These are phyloP conservation scores for Porphyridium purpureum DNA, from an alignment of 23 red algal species.

Conservation along the genomic window DNA sequence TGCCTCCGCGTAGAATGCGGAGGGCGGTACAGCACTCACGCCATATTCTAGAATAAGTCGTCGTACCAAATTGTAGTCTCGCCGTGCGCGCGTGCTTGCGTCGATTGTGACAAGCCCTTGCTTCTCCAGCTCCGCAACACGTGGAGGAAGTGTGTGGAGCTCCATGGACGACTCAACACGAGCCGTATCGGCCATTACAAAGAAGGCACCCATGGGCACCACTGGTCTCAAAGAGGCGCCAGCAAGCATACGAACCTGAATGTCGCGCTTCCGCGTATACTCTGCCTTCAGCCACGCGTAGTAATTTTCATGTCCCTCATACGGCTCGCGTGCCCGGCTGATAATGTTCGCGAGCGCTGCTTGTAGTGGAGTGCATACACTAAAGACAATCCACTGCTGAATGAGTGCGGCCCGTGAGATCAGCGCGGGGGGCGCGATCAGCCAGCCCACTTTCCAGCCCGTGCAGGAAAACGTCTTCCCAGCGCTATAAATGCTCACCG, in stretches of 20 bases:
- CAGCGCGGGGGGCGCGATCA: constrained; percentile 23
- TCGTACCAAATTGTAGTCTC: constrained; percentile 76
- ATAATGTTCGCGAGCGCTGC: constrained; percentile 47
- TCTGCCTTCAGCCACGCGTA: constrained; percentile 23
- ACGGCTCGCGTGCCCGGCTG: constrained; percentile 25
- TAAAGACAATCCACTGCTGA: constrained; percentile 79
- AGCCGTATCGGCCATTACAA: constrained; percentile 38
- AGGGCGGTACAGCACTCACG: constrained; percentile 63
- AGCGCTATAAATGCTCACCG: constrained; percentile 37
- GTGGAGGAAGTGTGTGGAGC: too few species aligned
- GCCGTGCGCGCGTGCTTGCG: constrained; percentile 18
- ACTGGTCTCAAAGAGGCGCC: constrained; percentile 39
- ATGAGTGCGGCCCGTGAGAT: constrained; percentile 25
- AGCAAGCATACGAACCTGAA: constrained; percentile 20
- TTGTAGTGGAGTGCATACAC: constrained; percentile 32
- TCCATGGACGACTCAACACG: neutral
- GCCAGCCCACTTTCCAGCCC: constrained; percentile 31
- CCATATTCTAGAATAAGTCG: constrained; percentile 16
- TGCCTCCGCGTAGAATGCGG: constrained; percentile 41
- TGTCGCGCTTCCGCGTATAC: constrained; percentile 49
- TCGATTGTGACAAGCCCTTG: too few species aligned
- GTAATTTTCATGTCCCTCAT: constrained; percentile 33
- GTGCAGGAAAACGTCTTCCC: constrained; percentile 91
- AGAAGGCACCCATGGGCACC: constrained; percentile 74
- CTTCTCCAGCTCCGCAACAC: too few species aligned